Evolutionary conservation across 306 rosid species (phyloP).

Genomic region (Aeschynomene evenia): DNA sequence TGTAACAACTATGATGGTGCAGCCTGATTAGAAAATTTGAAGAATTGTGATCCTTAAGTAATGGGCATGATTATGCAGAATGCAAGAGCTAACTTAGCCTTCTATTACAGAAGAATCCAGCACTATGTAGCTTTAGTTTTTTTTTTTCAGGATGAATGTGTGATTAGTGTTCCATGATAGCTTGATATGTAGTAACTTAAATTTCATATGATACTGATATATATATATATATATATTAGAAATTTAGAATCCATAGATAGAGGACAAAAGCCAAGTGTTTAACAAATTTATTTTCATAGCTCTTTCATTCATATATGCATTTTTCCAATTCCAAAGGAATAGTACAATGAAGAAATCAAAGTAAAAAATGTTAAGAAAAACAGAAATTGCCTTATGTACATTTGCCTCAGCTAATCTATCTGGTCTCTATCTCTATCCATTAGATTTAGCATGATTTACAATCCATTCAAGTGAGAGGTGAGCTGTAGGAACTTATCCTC

Average conservation of each 20-base stretch:
- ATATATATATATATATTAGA: too few relatives aligned
- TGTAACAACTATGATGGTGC: too few relatives aligned
- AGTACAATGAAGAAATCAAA: not conserved
- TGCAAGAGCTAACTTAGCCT: too few relatives aligned
- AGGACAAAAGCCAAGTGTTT: not conserved
- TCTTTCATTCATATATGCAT: not conserved
- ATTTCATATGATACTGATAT: not conserved
- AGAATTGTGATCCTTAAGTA: too few relatives aligned
- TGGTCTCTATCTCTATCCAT: not conserved
- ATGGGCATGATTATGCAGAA: too few relatives aligned
- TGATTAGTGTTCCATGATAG: too few relatives aligned
- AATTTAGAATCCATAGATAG: too few relatives aligned
- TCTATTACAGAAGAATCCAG: too few relatives aligned
- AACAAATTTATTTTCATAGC: not conserved
- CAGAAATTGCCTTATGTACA: not conserved
- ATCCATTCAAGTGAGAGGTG: slow-evolving; percentile 23
- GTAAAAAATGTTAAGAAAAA: not conserved
- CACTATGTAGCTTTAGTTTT: too few relatives aligned
- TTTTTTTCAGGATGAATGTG: too few relatives aligned
- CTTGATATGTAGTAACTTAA: not conserved
- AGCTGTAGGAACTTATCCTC: slow-evolving; percentile 31
- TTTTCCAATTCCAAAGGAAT: not conserved
- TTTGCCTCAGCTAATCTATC: not conserved
- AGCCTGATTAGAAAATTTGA: too few relatives aligned
- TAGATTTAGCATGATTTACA: not conserved